Percentiles rank a stretch among this genome's conserved stretches.
These are phyloP conservation scores for Carex myosuroides DNA, from an alignment of 176 grass and related monocot species.

Conservation along the genomic window DNA sequence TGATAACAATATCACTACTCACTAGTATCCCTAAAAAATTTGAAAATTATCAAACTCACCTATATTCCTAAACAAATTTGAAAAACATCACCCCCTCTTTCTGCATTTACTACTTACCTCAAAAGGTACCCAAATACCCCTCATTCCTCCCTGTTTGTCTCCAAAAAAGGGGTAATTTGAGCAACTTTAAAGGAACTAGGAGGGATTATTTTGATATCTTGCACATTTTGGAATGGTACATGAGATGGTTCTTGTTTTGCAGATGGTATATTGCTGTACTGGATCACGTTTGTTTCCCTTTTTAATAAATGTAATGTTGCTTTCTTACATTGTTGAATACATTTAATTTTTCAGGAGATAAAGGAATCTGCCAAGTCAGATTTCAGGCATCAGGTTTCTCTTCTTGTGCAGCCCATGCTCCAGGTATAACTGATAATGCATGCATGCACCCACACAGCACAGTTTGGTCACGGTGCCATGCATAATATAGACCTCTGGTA, in stretches of 20 bases:
- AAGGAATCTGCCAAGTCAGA: constrained; percentile 85
- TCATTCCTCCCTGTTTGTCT: neutral
- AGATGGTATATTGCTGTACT: neutral
- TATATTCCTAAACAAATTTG: neutral
- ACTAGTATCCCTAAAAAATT: neutral
- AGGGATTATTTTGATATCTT: neutral
- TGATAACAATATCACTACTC: neutral
- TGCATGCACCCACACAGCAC: neutral
- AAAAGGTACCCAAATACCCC: neutral
- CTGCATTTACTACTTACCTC: neutral
- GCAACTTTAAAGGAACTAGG: neutral
- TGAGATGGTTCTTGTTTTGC: neutral
- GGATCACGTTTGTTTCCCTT: neutral
- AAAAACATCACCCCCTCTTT: neutral
- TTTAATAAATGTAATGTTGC: neutral
- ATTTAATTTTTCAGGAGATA: constrained; percentile 38
- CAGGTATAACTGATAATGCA: constrained; percentile 51
- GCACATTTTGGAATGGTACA: neutral
- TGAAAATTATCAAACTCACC: neutral
- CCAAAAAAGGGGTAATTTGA: neutral
- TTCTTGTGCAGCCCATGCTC: constrained; percentile 86
- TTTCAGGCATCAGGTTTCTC: constrained; percentile 88
- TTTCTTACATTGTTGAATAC: neutral
- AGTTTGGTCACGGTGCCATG: neutral
- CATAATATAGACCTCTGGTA: neutral